Evolutionary conservation across 1,139 yeast species (phyloP).

Genomic region (Hyphopichia pseudoburtonii): DNA sequence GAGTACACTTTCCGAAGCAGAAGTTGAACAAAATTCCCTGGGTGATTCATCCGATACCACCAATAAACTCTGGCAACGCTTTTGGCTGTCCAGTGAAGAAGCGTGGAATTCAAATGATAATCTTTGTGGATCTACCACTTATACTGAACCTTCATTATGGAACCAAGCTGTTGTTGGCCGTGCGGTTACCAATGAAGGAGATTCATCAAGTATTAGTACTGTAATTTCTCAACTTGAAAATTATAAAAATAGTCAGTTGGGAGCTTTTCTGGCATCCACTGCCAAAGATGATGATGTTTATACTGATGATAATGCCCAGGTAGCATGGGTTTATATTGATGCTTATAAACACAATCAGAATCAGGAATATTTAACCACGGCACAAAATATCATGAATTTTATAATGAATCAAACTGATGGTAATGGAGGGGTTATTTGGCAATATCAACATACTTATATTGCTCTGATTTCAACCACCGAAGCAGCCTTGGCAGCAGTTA

Average conservation of each 20-base stretch:
- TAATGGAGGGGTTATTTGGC: constrained; percentile 35
- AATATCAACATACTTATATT: constrained; percentile 23
- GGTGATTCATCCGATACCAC: no score
- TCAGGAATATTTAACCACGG: constrained; percentile 13
- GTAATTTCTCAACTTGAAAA: constrained; percentile 15
- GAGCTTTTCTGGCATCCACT: constrained; percentile 34
- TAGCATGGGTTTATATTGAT: constrained; percentile 30
- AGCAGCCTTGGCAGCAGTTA: constrained; percentile 35
- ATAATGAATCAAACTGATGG: constrained; percentile 10
- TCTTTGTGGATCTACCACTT: constrained; percentile 11
- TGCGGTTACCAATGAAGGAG: constrained; percentile 17
- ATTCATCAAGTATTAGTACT: constrained; percentile 10
- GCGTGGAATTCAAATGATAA: constrained; percentile 22
- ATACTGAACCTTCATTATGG: constrained; percentile 21
- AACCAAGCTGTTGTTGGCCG: constrained; percentile 28
- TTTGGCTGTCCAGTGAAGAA: constrained; percentile 17
- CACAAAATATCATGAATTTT: constrained; percentile 15
- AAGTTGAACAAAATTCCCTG: no score
- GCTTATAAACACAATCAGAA: constrained; percentile 21
- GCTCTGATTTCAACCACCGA: constrained; percentile 38
- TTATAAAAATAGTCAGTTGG: constrained; percentile 19
- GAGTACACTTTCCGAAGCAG: no score
- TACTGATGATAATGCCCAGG: constrained; percentile 37
- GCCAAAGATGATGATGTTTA: constrained; percentile 30
- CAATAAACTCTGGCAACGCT: constrained; percentile 19